Base-by-base conservation (phyloP, 768 basidiomycete species). In the Boletus tomentosulus region DNA sequence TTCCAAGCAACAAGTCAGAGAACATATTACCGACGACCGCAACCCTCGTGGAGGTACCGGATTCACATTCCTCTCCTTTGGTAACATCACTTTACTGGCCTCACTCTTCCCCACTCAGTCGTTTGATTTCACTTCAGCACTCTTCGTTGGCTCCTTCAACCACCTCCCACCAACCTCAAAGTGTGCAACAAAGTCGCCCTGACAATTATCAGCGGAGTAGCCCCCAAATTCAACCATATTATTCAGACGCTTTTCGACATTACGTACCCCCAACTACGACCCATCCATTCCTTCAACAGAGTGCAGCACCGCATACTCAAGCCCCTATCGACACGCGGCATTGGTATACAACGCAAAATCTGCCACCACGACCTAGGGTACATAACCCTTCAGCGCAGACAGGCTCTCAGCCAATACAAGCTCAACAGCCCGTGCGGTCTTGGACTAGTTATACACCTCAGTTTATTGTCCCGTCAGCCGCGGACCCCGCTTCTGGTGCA, bases 11-110 rank as follows among this genome's bases (percentile, higher is more conserved):
- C 38, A 57, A 43, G 10, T 15, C 62, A 12, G 61, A 63, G 66
- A 54, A 58, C 52, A 56, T 64, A 56, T 51, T 70, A 5, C 73
- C 70, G 4, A 66, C 62, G 38, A 72, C 67, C 24, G 73, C 72
- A 31, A 70, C 63, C n/a, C 62, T 74, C 13, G 71, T 69, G 27
- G 72, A 73, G 54, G 62, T 67, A 4, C 59, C 57, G 5, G 66
- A 71, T 24, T 39, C 52, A 28, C 47, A 48, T 42, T 24, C 59
- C 34, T 49, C 56, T 48, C n/a, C 49, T 31, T 46, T 53, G 15
- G 66, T 68, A 57, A 57, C 42, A 30, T 48, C 28, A 25, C 22
- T 41, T 46, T 27, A 12, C 46, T 50, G 6, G 12, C 35, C 13
- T 46, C 12, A 25, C 15, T 12, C 35, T 47, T 24, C 7, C 46